phyloP scores from a whole-genome alignment of 2,329 filamentous ascomycete species.

The Fusarium odoratissimum region DNA sequence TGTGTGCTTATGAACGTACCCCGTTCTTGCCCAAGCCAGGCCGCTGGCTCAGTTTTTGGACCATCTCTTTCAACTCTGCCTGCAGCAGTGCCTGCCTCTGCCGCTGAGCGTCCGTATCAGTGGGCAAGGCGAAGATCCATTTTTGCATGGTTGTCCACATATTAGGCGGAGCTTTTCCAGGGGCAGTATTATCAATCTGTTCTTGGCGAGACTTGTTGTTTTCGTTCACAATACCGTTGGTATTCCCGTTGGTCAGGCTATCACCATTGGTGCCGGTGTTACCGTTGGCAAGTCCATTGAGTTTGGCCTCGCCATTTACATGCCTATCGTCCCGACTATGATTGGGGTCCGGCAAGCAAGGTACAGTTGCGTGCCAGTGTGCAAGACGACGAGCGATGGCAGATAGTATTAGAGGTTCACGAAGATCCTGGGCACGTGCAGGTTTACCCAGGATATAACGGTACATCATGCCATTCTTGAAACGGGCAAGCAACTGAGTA shows the following conservation, averaged over 20 bases:
- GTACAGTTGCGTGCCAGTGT: conserved; percentile 88
- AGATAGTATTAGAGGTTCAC: conserved; percentile 78
- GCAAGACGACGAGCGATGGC: conserved; percentile 87
- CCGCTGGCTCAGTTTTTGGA: conserved; percentile 78
- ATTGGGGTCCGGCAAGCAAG: conserved; percentile 60
- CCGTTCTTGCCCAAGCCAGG: conserved; percentile 80
- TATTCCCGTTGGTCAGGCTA: conserved; percentile 47
- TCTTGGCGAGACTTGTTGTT: conserved; percentile 49
- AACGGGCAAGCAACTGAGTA: conserved; percentile 87
- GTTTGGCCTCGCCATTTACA: conserved; percentile 53
- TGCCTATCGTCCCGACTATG: conserved; percentile 34
- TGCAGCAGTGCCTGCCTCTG: conserved; percentile 76
- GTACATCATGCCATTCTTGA: conserved; percentile 96
- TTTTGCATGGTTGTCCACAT: conserved; percentile 96
- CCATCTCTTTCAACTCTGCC: conserved; percentile 77
- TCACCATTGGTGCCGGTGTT: conserved; percentile 49
- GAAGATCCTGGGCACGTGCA: conserved; percentile 83
- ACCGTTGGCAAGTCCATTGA: conserved; percentile 26
- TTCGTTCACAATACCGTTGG: conserved; percentile 43
- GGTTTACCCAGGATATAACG: conserved; percentile 85
- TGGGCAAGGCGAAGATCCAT: conserved; percentile 90
- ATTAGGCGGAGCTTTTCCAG: conserved; percentile 81
- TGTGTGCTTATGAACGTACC: conserved; percentile 60
- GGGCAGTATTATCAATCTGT: conserved; percentile 64
- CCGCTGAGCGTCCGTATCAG: conserved; percentile 74